Conservation (phyloP, 2,329 filamentous ascomycete genomes). For the Raffaelea ambrosiae region DNA sequence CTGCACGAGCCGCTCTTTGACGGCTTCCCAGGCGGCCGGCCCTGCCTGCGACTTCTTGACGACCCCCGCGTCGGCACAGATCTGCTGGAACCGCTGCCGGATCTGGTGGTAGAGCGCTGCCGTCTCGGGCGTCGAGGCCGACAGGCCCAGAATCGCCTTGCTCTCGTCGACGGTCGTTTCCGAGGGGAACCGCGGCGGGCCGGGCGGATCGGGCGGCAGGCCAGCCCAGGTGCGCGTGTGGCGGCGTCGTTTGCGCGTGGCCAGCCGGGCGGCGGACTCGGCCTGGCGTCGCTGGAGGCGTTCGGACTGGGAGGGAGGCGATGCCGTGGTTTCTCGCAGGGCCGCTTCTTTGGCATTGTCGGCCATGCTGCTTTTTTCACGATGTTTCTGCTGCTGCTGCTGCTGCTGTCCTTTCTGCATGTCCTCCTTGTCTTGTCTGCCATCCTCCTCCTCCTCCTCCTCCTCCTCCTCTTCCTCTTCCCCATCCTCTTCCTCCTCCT, state of each 20-base stretch:
- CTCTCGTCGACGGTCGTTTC: conserved; percentile 77
- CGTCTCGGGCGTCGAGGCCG: conserved; percentile 29
- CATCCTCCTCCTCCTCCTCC: not conserved
- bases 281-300: too few species aligned
- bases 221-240: conserved; percentile 61
- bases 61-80: conserved; percentile 46
- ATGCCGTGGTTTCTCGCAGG: not conserved
- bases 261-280: conserved; percentile 41
- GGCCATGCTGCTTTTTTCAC: too few species aligned
- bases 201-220: conserved; percentile 57
- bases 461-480: not conserved
- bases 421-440: not conserved
- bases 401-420: too few species aligned
- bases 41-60: conserved; percentile 70
- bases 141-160: conserved; percentile 59
- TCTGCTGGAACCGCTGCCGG: conserved; percentile 58
- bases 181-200: conserved; percentile 67
- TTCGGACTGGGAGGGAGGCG: not conserved
- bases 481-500: not conserved
- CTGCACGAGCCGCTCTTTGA: not conserved
- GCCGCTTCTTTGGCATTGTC: too few species aligned
- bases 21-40: conserved; percentile 54
- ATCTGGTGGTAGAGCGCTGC: conserved; percentile 49
- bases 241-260: conserved; percentile 56
- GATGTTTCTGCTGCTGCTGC: too few species aligned